Percentiles rank a stretch among this genome's conserved stretches.
Conservation (phyloP, 345 rosid genomes). For the Citrus reticulata region DNA sequence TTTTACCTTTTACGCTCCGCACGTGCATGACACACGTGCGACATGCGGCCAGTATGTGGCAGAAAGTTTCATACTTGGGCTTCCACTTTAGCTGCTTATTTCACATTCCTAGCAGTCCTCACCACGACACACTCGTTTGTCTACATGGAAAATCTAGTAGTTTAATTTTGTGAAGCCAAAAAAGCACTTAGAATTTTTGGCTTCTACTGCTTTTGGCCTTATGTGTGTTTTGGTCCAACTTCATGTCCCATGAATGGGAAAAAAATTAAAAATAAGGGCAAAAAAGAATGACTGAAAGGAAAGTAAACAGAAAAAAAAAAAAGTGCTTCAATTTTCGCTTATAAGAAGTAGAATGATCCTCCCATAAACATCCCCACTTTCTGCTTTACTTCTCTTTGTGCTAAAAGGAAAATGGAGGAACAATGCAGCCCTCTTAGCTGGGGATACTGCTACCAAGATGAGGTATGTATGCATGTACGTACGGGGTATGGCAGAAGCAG, state of each 20-base stretch:
- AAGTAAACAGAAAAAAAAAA: not conserved
- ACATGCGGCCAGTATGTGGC: constrained; percentile 4
- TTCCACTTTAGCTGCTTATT: constrained; percentile 20
- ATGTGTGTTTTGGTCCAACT: constrained; percentile 23
- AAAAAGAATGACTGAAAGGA: not conserved
- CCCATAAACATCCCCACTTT: not conserved
- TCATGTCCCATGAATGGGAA: constrained; percentile 25
- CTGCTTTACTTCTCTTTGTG: not conserved
- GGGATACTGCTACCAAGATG: constrained; percentile 32
- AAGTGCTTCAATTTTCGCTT: constrained; percentile 6
- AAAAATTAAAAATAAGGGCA: not conserved
- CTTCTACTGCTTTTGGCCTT: constrained; percentile 29
- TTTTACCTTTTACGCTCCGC: not conserved
- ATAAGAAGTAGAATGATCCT: constrained; percentile 22
- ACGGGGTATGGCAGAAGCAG: not conserved
- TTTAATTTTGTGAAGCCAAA: constrained; percentile 1
- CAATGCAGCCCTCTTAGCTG: constrained; percentile 34
- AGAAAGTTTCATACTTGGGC: not conserved
- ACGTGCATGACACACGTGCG: not conserved
- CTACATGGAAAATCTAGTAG: constrained; percentile 5
- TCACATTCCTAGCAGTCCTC: constrained; percentile 23
- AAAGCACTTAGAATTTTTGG: constrained; percentile 11
- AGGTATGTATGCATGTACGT: constrained; percentile 18
- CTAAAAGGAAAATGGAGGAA: constrained; percentile 36
- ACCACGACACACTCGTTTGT: not conserved